These are phyloP conservation scores for Candida maltosa DNA, from an alignment of 805 yeast species.

Conservation along the genomic window DNA sequence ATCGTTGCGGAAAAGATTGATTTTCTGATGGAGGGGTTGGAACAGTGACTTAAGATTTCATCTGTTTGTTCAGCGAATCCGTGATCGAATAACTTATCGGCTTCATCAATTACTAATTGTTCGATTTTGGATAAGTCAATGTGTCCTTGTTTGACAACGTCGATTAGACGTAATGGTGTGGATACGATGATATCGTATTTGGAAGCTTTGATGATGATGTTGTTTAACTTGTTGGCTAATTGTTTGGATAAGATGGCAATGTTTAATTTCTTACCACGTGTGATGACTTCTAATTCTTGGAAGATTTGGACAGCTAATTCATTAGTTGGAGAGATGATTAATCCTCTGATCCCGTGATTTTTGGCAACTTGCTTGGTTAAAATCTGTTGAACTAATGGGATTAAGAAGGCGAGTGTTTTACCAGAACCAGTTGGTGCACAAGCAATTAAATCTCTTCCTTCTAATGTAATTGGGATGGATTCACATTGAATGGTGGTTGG, in stretches of 20 bases:
- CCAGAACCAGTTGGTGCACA: constrained; percentile 99
- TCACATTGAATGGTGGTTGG: constrained; percentile 96
- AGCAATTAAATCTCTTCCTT: constrained; percentile 75
- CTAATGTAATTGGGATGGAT: constrained; percentile 71
- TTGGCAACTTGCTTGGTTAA: constrained; percentile 18
- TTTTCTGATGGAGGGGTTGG: constrained; percentile 52
- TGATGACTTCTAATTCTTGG: constrained; percentile 59
- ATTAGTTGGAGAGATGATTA: constrained; percentile 89
- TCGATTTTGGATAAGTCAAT: constrained; percentile 65
- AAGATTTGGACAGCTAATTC: constrained; percentile 88
- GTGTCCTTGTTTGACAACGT: constrained; percentile 60
- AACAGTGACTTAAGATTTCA: constrained; percentile 62
- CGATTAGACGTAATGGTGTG: constrained; percentile 87
- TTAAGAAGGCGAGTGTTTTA: constrained; percentile 85
- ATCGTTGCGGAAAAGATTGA: constrained; percentile 94
- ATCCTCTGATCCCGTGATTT: constrained; percentile 60
- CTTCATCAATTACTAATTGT: constrained; percentile 87
- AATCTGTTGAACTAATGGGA: constrained; percentile 69
- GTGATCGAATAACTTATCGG: constrained; percentile 86
- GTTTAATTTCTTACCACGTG: constrained; percentile 53
- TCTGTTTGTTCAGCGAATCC: constrained; percentile 91
- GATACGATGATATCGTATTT: constrained; percentile 79
- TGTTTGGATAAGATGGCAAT: constrained; percentile 70
- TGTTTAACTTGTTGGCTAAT: constrained; percentile 62
- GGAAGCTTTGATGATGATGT: constrained; percentile 53